Conservation (phyloP, 2,329 filamentous ascomycete genomes). For the Phialocephala subalpina region DNA sequence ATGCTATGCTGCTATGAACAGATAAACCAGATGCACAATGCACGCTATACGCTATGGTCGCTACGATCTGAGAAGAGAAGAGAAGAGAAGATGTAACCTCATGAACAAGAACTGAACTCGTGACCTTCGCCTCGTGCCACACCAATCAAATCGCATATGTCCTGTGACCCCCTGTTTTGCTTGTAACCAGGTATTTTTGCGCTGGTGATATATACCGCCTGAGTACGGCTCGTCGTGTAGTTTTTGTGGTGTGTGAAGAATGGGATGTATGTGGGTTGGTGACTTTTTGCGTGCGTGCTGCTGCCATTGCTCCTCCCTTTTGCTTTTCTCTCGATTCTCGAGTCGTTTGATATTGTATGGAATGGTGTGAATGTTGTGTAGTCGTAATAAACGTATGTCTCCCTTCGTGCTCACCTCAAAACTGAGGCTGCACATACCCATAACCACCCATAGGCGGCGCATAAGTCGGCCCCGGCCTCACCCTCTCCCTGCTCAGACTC, state of each 20-base stretch:
- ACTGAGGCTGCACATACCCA: conserved; percentile 24
- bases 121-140: conserved; percentile 15
- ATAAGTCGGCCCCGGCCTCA: conserved; percentile 10
- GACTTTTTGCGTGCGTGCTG: not conserved
- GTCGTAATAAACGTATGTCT: not conserved
- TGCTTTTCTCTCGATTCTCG: too few relatives aligned
- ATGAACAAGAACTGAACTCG: conserved; percentile 4
- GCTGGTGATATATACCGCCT: not conserved
- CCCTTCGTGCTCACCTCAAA: not conserved
- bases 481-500: conserved; percentile 11
- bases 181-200: not conserved
- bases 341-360: not conserved
- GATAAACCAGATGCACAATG: conserved; percentile 3
- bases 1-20: not conserved
- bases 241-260: not conserved
- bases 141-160: not conserved
- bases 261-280: not conserved
- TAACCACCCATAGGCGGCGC: conserved; percentile 27
- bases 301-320: too few relatives aligned
- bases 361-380: conserved; percentile 7
- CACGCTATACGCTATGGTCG: conserved; percentile 18
- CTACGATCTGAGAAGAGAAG: not conserved
- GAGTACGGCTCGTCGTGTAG: not conserved
- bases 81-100: not conserved
- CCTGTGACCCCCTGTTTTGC: conserved; percentile 2